Percentiles rank a stretch among this genome's conserved stretches.
These are phyloP conservation scores for Suillus cothurnatus DNA, from an alignment of 768 basidiomycete genomes.

Conservation along the genomic window DNA sequence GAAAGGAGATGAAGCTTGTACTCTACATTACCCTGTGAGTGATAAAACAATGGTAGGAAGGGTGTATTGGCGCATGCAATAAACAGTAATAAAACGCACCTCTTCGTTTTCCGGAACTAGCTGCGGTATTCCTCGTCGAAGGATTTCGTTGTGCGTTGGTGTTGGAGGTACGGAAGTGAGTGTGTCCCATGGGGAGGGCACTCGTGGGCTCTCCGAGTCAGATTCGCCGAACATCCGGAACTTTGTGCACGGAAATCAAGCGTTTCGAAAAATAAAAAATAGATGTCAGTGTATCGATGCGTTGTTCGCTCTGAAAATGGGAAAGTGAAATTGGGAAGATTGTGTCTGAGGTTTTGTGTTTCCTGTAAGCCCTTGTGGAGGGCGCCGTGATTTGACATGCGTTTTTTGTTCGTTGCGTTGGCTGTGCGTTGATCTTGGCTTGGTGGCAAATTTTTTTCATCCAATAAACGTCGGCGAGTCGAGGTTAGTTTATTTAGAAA, in stretches of 20 bases:
- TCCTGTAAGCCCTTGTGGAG: too few species aligned
- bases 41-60: neutral
- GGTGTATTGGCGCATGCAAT: neutral
- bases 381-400: too few species aligned
- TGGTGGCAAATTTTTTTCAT: too few species aligned
- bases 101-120: slow-evolving; percentile 78
- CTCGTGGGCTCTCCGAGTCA: slow-evolving; percentile 77
- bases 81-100: slow-evolving; percentile 30
- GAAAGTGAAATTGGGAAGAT: too few species aligned
- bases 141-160: slow-evolving; percentile 31
- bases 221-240: slow-evolving; percentile 77
- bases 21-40: slow-evolving; percentile 78
- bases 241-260: neutral
- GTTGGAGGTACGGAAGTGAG: slow-evolving; percentile 60
- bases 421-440: too few species aligned
- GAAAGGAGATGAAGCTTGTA: slow-evolving; percentile 91
- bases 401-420: too few species aligned
- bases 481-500: too few species aligned
- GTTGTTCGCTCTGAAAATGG: too few species aligned
- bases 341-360: too few species aligned
- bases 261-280: neutral
- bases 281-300: too few species aligned
- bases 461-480: too few species aligned
- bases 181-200: slow-evolving; percentile 82
- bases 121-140: slow-evolving; percentile 51